Evolutionary conservation across 768 basidiomycete species (phyloP), one percentile per base, ranked within the genome.

Genomic region (Naematelia aurantialba): DNA sequence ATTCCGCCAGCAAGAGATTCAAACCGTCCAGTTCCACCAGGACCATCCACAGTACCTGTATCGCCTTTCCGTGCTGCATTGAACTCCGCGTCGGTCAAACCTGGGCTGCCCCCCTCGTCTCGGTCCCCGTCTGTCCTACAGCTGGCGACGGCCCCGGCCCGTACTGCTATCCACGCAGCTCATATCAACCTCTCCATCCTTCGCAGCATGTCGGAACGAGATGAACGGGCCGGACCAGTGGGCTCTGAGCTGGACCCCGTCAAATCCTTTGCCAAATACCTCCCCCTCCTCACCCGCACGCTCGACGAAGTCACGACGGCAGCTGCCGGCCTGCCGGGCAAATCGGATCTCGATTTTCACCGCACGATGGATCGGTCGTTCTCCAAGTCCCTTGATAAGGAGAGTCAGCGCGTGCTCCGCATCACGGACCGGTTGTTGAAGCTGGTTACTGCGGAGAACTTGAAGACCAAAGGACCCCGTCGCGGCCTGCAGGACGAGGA

Each of bases 261-360:
- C 10, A 59, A 58, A 5, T 61, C 59, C 29, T 70, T 75, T 49
- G 50, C 55, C 29, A 55, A 61, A 17, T 75, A 75, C 49, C 58
- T 76, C 24, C 62, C 71, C 4, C 61, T 61, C 17, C 54, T 78
- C 14, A 74, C 76, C 25, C 45, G 57, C 21, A 68, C 73, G 46
- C 63, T 79, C 3, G 69, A 75, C 22, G 56, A 46, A 14, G 52
- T 77, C 2, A 79, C 78, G 8, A 60, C 65, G 3, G 65, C 72
- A 26, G 78, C 78, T 4, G 64, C 71, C 2, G 51, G 47, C 5
- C 63, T 80, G 5, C 79, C 79, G 12, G 49, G 51, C 8, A 87
- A 91, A 2, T 62, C 80, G 13, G 93, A 97, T 78, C 80, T 98
- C 57, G 78, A 81, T n/a, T 97, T 92, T 76, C 89, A 96, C 77